Evolutionary conservation across 495 filamentous ascomycete genomes (phyloP), one percentile per base, ranked within the genome.

Genomic region (Penicillium cinerascens): DNA sequence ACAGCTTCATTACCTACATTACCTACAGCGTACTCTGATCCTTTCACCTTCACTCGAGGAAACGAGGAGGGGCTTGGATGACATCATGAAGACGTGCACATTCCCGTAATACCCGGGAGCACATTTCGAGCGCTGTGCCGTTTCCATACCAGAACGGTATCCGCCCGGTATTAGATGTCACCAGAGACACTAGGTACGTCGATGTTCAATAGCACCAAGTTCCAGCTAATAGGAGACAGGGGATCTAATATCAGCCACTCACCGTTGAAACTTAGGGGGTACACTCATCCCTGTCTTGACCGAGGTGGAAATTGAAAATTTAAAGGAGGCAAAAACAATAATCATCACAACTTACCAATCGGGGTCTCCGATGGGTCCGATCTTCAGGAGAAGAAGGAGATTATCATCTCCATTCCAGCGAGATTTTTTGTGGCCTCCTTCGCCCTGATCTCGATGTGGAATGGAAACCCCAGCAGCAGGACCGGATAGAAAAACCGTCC

Each of bases 381-480:
- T 64, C 59, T 59, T 61, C 61, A 64, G 58, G 61, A 61, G 59
- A 55, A 52, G 54, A 61, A 56, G 51, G 44, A 51, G 55, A 36
- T 48, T 47, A 36, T 39, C 38, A 37, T 56, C 51, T 55, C 50
- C 49, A 53, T 56, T 64, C 51, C 55, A 52, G 17, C 20, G 37
- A 26, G 49, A 29, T 37, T 35, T 43, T 29, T 36, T 29, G 22
- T 41, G 15, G 22, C 50, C 38, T 53, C 45, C 37, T 7, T 39
- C 37, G 29, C n/a, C 16, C 37, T 45, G 27, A 46, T 44, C 40
- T 39, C 37, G 1, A n/a, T 33, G 18, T 39, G 37, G 37, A 39
- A 39, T 39, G n/a, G 9, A 15, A 13, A 29, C 7, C 11, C 5
- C 26, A 29, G 26, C 7, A 29, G 26, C 26, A 9, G 11, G 11